Evolutionary conservation across 306 rosid genomes (phyloP), one percentile per base, ranked within the genome.

Genomic region (Cicer judaicum): DNA sequence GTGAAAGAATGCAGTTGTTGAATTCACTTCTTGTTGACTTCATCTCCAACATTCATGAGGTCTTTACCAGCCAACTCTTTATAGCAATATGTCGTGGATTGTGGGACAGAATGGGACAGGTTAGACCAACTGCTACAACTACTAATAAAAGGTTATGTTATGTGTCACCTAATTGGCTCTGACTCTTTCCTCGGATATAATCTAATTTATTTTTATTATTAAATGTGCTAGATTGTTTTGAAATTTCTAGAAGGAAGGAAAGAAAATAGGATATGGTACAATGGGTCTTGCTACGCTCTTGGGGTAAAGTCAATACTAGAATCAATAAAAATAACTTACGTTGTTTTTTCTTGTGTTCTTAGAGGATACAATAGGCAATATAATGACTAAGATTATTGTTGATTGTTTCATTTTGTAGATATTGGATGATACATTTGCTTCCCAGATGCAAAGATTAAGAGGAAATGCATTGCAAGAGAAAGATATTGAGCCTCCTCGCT

Each of bases 61-160:
- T 94, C 66, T 94, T 94, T 55, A 83, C 91, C 42, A 88, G 89
- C 83, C 92, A 84, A 73, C 88, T 94, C 64, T 94, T 91, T 54
- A 85, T 87, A 53, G 89, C 98, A 38, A 82, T 83, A 66, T 88
- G 92, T 39, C 96, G 97, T 7, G 98, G 97, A 77, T 83, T 87
- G 52, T 94, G 98, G 98, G 95, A 94, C 43, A 88, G 92, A 79
- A 91, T 86, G 96, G 98, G 98, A 81, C 89, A 94, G 97, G 98
- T 93, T 5, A 34, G 78, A 68, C 73, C 74, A 72, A 24, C 46
- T 54, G 65, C 64, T 24, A 24, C 64, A 21, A 57, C 8, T 57
- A 57, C 64, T 57, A 57, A 15, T 57, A 24, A 56, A 56, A 56
- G 8, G 36, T 50, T 50, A 12, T 16, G 55, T 50, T 7, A 16